A percentile compares a stretch with the other conserved stretches of the same genome.
phyloP scores from a whole-genome alignment of 164 flowering plant genomes.

The Vitis cinerea region DNA sequence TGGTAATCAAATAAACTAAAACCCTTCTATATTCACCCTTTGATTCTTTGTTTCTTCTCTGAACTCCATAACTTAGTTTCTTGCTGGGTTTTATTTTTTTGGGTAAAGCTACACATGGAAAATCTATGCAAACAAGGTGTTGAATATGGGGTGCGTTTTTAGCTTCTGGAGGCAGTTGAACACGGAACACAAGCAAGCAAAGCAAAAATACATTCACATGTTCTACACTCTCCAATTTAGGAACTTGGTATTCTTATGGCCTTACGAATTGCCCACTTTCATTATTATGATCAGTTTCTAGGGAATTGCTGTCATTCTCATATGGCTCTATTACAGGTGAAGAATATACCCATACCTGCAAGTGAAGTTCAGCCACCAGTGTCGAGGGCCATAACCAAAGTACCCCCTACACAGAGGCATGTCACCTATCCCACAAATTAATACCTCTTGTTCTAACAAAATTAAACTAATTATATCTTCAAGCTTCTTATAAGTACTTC shows the following conservation, averaged over 20 bases:
- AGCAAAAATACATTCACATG: constrained; percentile 80
- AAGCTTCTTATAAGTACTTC: too few relatives aligned
- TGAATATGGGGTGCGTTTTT: constrained; percentile 88
- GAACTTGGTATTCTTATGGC: constrained; percentile 44
- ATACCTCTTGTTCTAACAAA: background rate
- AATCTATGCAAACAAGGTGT: constrained; percentile 78
- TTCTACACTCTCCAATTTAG: constrained; percentile 77
- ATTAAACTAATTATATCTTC: too few relatives aligned
- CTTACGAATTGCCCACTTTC: background rate
- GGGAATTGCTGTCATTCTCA: background rate
- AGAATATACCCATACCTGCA: constrained; percentile 23
- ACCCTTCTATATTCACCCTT: too few relatives aligned
- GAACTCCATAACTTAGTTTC: background rate
- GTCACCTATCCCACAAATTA: background rate
- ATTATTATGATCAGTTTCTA: too few relatives aligned
- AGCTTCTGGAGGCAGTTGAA: constrained; percentile 77
- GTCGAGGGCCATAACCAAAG: constrained; percentile 9
- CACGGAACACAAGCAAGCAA: constrained; percentile 73
- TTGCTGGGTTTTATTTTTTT: constrained; percentile 5
- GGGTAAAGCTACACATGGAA: constrained; percentile 91
- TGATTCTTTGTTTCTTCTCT: background rate
- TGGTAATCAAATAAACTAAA: constrained; percentile 25
- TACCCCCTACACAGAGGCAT: constrained; percentile 16
- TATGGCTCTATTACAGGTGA: constrained; percentile 13
- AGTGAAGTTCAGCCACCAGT: constrained; percentile 16